A percentile compares a stretch with the other conserved stretches of the same genome.
phyloP scores from a whole-genome alignment of 331 rosid species.

The Acacia pycnantha region DNA sequence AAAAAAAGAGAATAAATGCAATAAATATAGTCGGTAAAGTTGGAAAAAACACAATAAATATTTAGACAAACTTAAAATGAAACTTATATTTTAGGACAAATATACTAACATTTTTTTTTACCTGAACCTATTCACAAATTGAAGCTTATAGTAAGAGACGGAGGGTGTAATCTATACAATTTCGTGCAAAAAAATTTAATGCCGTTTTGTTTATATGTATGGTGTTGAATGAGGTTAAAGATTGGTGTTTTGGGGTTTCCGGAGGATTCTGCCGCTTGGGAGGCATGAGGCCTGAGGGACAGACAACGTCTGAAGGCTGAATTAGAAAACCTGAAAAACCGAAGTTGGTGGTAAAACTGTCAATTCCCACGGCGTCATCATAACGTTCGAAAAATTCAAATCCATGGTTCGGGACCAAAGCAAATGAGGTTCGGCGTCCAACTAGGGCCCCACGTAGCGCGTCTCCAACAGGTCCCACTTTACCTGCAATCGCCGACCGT shows the following conservation, averaged over 20 bases:
- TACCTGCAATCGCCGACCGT: constrained; percentile 2
- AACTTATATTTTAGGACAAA: too few relatives aligned
- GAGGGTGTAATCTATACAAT: neutral
- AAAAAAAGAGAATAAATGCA: too few relatives aligned
- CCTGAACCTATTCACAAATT: too few relatives aligned
- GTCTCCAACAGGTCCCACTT: constrained; percentile 46
- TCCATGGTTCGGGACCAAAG: constrained; percentile 38
- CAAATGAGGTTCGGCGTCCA: constrained; percentile 35
- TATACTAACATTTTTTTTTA: too few relatives aligned
- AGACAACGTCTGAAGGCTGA: neutral
- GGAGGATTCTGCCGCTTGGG: neutral
- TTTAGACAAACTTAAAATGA: too few relatives aligned
- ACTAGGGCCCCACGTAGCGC: constrained; percentile 48
- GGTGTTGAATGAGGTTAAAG: neutral
- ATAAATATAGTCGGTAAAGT: too few relatives aligned
- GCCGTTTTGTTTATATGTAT: neutral
- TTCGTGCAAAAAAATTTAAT: neutral
- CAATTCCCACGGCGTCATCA: constrained; percentile 8
- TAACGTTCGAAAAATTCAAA: constrained; percentile 80
- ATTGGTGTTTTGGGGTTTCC: neutral
- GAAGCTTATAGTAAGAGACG: too few relatives aligned
- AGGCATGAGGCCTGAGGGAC: neutral
- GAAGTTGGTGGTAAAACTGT: constrained; percentile 14
- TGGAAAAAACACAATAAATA: too few relatives aligned
- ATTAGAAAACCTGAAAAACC: neutral